Conservation (phyloP, 2,329 filamentous ascomycete species). For the Trichoderma arundinaceum region DNA sequence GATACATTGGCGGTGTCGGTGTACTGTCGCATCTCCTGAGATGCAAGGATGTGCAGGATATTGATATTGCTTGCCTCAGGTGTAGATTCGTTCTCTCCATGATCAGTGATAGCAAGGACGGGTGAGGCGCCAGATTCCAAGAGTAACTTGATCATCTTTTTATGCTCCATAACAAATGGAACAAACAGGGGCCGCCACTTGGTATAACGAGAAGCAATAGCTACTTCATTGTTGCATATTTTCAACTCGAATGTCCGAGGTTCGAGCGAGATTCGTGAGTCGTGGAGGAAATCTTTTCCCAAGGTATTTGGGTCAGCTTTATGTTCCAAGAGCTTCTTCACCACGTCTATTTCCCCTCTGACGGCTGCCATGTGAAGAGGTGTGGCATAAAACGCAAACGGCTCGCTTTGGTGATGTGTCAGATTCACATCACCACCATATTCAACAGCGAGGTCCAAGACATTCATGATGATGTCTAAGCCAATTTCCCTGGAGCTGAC, state of each 20-base stretch:
- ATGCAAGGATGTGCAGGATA: slow-evolving; percentile 29
- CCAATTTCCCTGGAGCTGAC: too few relatives aligned
- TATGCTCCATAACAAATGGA: slow-evolving; percentile 15
- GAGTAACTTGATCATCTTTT: neutral
- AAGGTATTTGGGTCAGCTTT: neutral
- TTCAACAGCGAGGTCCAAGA: neutral
- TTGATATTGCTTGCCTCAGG: neutral
- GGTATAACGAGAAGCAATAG: neutral
- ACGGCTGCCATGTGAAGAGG: slow-evolving; percentile 11
- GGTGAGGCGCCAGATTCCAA: slow-evolving; percentile 1
- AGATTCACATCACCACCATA: slow-evolving; percentile 1
- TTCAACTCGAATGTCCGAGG: neutral
- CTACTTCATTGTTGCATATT: neutral
- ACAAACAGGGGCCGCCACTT: slow-evolving; percentile 23
- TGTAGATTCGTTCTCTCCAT: neutral
- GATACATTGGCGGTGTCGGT: neutral
- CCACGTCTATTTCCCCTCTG: neutral
- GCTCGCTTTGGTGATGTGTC: too few relatives aligned
- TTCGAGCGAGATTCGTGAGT: neutral
- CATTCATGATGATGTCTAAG: neutral
- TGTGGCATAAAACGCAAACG: neutral
- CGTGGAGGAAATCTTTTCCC: neutral
- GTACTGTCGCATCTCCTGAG: neutral
- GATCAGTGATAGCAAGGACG: neutral
- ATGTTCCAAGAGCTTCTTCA: neutral